These are phyloP conservation scores for Cyclospora cayetanensis DNA, from an alignment of 169 alveolate species.

Conservation along the genomic window DNA sequence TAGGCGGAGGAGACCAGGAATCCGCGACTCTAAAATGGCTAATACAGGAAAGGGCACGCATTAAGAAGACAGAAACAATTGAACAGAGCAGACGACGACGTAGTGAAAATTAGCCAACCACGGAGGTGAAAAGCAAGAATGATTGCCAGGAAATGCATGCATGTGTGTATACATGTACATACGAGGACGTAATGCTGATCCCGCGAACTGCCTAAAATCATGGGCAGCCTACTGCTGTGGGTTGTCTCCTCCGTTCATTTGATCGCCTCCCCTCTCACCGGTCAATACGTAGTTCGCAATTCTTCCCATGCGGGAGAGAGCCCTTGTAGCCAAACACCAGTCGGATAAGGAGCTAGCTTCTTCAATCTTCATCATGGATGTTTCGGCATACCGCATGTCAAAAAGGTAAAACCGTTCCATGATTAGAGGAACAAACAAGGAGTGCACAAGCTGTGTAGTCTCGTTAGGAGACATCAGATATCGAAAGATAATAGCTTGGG, in stretches of 20 bases:
- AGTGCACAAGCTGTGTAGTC: slow-evolving; percentile 7
- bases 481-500: background rate
- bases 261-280: background rate
- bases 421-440: slow-evolving; percentile 21
- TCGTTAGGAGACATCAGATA: background rate
- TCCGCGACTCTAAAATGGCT: slow-evolving; percentile 26
- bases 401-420: slow-evolving; percentile 22
- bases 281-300: slow-evolving; percentile 40
- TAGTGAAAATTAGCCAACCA: too few relatives aligned
- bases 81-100: too few relatives aligned
- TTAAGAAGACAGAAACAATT: too few relatives aligned
- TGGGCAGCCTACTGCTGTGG: too few relatives aligned
- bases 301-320: slow-evolving; percentile 2
- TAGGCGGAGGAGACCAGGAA: slow-evolving; percentile 54
- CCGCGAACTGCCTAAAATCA: too few relatives aligned
- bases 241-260: background rate
- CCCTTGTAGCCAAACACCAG: slow-evolving; percentile 26
- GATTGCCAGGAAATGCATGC: background rate
- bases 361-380: background rate
- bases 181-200: too few relatives aligned
- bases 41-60: too few relatives aligned
- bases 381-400: background rate
- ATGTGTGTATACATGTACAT: background rate
- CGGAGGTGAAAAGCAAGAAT: background rate
- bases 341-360: background rate